These are phyloP conservation scores for Arabidopsis thaliana DNA, from an alignment of 345 rosid species.

Conservation along the genomic window TAIR10.1 NC_003074.8:21592001-21592500, in stretches of 20 bases:
- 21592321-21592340: neutral
- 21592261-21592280: constrained; percentile 58
- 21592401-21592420: neutral
- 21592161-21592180: constrained; percentile 6
- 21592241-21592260: constrained; percentile 37
- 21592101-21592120: neutral
- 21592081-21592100: neutral
- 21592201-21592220: neutral
- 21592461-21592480: too few species aligned
- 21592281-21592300: constrained; percentile 63
- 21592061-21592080: neutral
- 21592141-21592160: neutral
- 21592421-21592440: neutral
- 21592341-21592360: neutral
- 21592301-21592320: constrained; percentile 44
- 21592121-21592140: neutral
- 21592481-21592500: neutral
- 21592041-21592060: neutral
- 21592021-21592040: neutral
- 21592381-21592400: neutral
- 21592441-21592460: too few species aligned
- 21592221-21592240: constrained; percentile 21
- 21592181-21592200: constrained; percentile 12
- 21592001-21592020: neutral
- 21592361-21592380: neutral